Percentiles rank a stretch among this genome's conserved stretches.
phyloP scores from a whole-genome alignment of 2,329 filamentous ascomycete genomes.

The Scedosporium apiospermum region DNA sequence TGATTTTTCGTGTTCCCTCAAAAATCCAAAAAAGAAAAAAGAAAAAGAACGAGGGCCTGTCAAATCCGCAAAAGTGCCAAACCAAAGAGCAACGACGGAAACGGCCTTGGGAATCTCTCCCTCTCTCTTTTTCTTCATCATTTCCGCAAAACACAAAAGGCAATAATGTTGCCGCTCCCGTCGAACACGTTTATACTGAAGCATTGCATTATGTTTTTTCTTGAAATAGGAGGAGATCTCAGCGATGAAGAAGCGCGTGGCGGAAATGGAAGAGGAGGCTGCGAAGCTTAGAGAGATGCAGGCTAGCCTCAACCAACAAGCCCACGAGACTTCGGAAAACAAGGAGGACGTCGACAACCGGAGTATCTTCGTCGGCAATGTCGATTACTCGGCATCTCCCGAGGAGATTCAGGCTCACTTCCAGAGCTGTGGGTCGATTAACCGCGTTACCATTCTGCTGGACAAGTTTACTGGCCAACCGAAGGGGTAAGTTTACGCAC shows the following conservation, averaged over 20 bases:
- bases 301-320: slow-evolving; percentile 73
- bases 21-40: not conserved
- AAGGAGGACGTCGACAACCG: slow-evolving; percentile 92
- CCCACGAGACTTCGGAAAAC: slow-evolving; percentile 75
- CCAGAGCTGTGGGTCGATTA: slow-evolving; percentile 94
- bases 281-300: slow-evolving; percentile 84
- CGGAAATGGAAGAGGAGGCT: slow-evolving; percentile 85
- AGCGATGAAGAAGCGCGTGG: slow-evolving; percentile 78
- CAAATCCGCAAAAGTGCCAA: not conserved
- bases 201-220: not conserved
- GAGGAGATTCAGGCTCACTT: slow-evolving; percentile 99
- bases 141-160: too few relatives aligned
- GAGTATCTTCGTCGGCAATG: slow-evolving; percentile 97
- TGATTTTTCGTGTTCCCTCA: not conserved
- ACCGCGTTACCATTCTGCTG: slow-evolving; percentile 91
- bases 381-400: slow-evolving; percentile 93
- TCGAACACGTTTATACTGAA: slow-evolving; percentile 2
- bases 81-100: too few relatives aligned
- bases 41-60: not conserved
- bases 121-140: too few relatives aligned
- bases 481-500: slow-evolving; percentile 65
- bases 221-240: slow-evolving; percentile 63
- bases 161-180: not conserved
- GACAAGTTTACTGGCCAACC: slow-evolving; percentile 99
- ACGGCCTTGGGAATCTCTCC: too few relatives aligned